These are phyloP conservation scores for Mucuna pruriens DNA, from an alignment of 306 rosid species.

Conservation along the genomic window DNA sequence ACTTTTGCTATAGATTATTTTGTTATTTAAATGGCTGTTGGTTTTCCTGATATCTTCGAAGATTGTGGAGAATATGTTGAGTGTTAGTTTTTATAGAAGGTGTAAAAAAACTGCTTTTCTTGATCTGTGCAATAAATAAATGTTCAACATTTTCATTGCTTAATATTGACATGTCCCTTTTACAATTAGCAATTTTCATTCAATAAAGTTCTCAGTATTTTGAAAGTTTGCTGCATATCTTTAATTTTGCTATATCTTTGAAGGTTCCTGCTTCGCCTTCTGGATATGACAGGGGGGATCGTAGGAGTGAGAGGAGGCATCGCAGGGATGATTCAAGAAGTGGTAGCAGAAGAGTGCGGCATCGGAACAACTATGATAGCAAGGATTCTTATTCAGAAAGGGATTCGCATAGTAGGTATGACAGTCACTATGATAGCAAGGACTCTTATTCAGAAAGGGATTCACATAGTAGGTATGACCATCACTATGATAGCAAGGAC, in stretches of 20 bases:
- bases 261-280: constrained; percentile 62
- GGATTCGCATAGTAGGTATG: constrained; percentile 67
- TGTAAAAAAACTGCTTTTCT: neutral
- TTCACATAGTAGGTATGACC: constrained; percentile 64
- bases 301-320: constrained; percentile 61
- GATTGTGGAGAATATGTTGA: neutral
- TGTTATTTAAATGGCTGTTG: neutral
- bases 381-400: constrained; percentile 61
- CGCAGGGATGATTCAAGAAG: constrained; percentile 58
- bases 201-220: neutral
- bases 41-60: constrained; percentile 6
- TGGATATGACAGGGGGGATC: constrained; percentile 59
- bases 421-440: constrained; percentile 49
- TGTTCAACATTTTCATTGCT: constrained; percentile 28
- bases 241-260: constrained; percentile 43
- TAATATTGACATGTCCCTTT: constrained; percentile 3
- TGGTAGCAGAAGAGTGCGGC: constrained; percentile 53
- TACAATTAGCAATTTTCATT: constrained; percentile 5
- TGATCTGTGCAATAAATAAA: neutral
- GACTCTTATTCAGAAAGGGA: constrained; percentile 66
- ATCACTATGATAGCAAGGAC: constrained; percentile 53
- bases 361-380: constrained; percentile 47
- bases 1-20: neutral
- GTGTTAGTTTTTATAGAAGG: neutral
- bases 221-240: constrained; percentile 1